Evolutionary conservation across 208 protist genomes (phyloP).

Genomic region (Leishmania amazonensis): DNA sequence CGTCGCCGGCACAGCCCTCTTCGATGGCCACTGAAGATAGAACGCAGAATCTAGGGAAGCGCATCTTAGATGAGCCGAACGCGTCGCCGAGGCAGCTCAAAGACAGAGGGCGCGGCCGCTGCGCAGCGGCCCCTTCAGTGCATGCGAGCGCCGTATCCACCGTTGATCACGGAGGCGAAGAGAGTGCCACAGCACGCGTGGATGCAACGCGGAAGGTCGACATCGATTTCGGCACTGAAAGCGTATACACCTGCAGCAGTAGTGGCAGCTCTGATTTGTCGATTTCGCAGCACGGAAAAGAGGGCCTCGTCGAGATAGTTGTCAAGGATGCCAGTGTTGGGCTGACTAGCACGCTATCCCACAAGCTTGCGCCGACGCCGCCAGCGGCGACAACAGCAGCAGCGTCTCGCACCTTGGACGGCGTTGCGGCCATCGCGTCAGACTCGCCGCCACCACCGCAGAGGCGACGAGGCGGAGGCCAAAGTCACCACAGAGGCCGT

Average conservation of each 20-base stretch:
- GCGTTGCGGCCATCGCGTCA: neutral
- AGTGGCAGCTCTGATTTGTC: neutral
- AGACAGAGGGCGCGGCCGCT: neutral
- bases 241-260: neutral
- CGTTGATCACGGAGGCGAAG: neutral
- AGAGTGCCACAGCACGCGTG: neutral
- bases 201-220: neutral
- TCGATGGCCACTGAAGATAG: neutral
- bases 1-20: neutral
- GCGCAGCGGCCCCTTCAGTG: neutral
- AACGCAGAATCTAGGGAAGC: neutral
- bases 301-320: neutral
- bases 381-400: neutral
- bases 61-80: neutral
- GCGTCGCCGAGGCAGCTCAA: neutral
- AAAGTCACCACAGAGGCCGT: neutral
- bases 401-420: too few species aligned
- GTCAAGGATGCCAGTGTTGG: neutral
- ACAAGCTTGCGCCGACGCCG: neutral
- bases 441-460: neutral
- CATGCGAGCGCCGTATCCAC: neutral
- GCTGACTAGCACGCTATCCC: neutral
- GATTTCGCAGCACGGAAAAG: neutral
- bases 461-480: neutral
- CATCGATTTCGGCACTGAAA: neutral